Evolutionary conservation across 1,284 basidiomycete species (phyloP), one percentile per base, ranked within the genome.

Genomic region (Rhodotorula sp.): DNA sequence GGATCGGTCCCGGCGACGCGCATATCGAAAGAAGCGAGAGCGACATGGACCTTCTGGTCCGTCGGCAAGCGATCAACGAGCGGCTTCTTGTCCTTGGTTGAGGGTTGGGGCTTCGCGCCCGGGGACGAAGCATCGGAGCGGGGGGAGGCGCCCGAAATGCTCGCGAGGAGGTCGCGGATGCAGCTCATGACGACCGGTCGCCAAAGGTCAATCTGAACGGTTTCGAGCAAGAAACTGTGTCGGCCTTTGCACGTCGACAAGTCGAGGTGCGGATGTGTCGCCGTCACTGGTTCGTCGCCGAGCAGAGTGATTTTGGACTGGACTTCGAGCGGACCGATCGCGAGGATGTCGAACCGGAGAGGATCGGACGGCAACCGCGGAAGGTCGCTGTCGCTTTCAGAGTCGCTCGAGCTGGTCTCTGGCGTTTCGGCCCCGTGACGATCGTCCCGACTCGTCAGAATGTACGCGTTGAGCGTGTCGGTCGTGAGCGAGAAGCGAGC

Each of bases 1-100:
- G 92, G 84, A 79, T 94, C 93, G 49, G 85, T 86, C 26, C 89
- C 87, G 8, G 91, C 91, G 54, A 92, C 79, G 69, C 91, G 88
- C 16, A 90, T 76, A 58, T 88, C 87, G 61, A 91, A 82, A n/a
- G 85, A 85, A 1, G 85, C 87, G 46, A 93, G 76, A 0, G 89
- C 85, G 47, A 89, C 49, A n/a, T 88, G 86, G 23, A 84, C 78
- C 18, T 85, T 83, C 39, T 90, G 76, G 3, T 91, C 90, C 23
- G 83, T 79, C 7, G 88, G 87, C 34, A 89, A 80, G 59, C 80
- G 80, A 63, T 85, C 83, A 18, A 86, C 79, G 60, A 83, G 75
- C 15, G 77, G 82, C 34, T 54, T 5, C 39, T 88, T 80, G 59
- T 80, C 80, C 62, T 85, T 83, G 20, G 86, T 79, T 58, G 83